A percentile compares a stretch with the other conserved stretches of the same genome.
phyloP scores from a whole-genome alignment of 169 alveolate species.

The Cryptosporidium tyzzeri region DNA sequence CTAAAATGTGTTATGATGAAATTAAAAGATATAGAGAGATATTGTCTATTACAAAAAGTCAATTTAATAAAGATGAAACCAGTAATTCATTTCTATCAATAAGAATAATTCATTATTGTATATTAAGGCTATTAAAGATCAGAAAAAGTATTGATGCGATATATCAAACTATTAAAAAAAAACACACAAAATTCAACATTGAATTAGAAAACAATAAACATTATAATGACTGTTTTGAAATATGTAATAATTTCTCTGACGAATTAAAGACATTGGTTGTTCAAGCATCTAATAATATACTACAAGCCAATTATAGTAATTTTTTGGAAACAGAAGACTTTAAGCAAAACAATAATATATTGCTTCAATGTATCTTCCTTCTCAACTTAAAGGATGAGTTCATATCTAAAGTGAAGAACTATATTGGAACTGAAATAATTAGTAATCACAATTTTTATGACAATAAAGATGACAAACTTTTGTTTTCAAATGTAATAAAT shows the following conservation, averaged over 20 bases:
- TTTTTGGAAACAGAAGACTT: constrained; percentile 10
- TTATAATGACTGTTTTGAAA: constrained; percentile 10
- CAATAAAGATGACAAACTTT: constrained; percentile 30
- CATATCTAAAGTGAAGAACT: neutral
- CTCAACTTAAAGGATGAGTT: constrained; percentile 26
- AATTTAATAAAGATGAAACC: constrained; percentile 18
- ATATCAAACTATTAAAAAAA: neutral
- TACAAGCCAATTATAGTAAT: neutral
- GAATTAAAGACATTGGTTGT: constrained; percentile 20
- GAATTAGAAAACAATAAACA: neutral
- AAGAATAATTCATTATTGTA: constrained; percentile 28
- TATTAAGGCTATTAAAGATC: constrained; percentile 11
- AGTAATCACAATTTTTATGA: neutral
- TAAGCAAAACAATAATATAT: neutral
- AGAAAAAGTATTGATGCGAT: constrained; percentile 3
- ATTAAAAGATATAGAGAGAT: constrained; percentile 21
- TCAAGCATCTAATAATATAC: constrained; percentile 16
- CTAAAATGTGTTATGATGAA: constrained; percentile 7
- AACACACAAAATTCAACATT: neutral
- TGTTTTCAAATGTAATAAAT: constrained; percentile 33
- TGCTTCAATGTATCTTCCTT: constrained; percentile 36
- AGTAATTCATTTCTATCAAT: constrained; percentile 17
- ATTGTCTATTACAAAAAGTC: neutral
- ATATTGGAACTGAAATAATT: constrained; percentile 22
- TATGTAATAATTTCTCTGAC: constrained; percentile 20